Percentiles rank a stretch among this genome's conserved stretches.
These are phyloP conservation scores for baker's yeast (Saccharomyces cerevisiae) DNA, from an alignment of 805 yeast species.

Conservation along the genomic window DNA sequence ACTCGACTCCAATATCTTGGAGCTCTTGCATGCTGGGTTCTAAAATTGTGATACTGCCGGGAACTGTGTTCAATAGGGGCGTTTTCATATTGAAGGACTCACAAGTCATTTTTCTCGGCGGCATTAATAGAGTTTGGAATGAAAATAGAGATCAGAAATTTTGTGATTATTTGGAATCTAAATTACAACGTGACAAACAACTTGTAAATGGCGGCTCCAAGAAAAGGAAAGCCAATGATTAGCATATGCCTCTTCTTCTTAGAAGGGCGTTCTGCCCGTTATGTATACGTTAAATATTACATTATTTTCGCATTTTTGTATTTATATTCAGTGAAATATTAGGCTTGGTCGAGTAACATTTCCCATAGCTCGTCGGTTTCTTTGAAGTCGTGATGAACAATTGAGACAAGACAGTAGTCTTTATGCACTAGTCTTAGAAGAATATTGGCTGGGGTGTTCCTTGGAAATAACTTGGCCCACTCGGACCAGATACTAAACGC, in stretches of 20 bases:
- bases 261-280: not conserved
- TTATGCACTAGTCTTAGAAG: slow-evolving; percentile 55
- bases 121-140: slow-evolving; percentile 35
- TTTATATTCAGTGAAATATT: not conserved
- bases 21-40: slow-evolving; percentile 48
- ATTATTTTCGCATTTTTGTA: not conserved
- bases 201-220: not conserved
- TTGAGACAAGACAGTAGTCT: slow-evolving; percentile 67
- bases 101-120: slow-evolving; percentile 32
- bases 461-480: slow-evolving; percentile 77
- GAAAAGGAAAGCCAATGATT: slow-evolving; percentile 1
- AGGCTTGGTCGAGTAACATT: slow-evolving; percentile 30
- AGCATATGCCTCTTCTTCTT: not conserved
- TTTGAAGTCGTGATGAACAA: slow-evolving; percentile 77
- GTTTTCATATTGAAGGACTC: slow-evolving; percentile 29
- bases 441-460: slow-evolving; percentile 42
- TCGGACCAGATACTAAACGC: slow-evolving; percentile 86
- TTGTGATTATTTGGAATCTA: slow-evolving; percentile 24
- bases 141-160: slow-evolving; percentile 28
- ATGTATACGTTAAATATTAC: not conserved
- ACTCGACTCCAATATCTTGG: slow-evolving; percentile 45
- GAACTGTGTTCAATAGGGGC: slow-evolving; percentile 42
- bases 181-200: slow-evolving; percentile 15
- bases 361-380: slow-evolving; percentile 75
- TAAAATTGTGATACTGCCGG: slow-evolving; percentile 42